Base-by-base conservation (phyloP, 2,329 filamentous ascomycete genomes). In the Claviceps citrina region DNA sequence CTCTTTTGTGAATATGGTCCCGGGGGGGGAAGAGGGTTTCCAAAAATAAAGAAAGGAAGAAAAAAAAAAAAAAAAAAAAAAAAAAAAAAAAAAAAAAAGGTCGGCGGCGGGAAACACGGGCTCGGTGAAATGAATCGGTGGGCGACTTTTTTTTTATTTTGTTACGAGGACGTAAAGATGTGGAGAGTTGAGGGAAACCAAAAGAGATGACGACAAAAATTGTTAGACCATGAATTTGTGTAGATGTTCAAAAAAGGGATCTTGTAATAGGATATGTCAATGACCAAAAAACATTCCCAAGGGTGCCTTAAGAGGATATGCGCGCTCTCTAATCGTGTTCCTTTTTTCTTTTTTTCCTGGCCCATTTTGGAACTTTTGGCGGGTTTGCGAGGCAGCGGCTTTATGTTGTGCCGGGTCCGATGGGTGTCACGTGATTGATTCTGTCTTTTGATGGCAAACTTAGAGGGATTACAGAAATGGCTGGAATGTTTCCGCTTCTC, bases 351-450 rank as follows among this genome's bases (percentile, higher is more conserved):
- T 50, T 47, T 54, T 51, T 56, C 56, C 54, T 51, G 47, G 49
- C 46, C 36, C 45, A 48, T 37, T 44, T 42, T 40, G 36, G 44
- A 51, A 51, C 49, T 54, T 58, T 58, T 55, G 20, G 50, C 50
- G 47, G 48, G 48, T 49, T 53, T 27, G 32, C 20, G 41, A n/a
- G n/a, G n/a, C n/a, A n/a, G n/a, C n/a, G n/a, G 44, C 33, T 46
- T 44, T 52, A 54, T 34, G 48, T 60, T 44, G 43, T 15, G 46
- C 58, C 58, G 58, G 43, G 37, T 54, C 57, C 57, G 49, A 43
- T 36, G 13, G 3, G 7, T 13, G 4, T 48, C 41, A 48, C 44
- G 41, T 45, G 42, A 47, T 24, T 24, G 22, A 8, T 24, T 24
- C 8, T 5, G 5, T 24, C 8, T n/a, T n/a, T n/a, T n/a, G n/a